Evolutionary conservation across 768 basidiomycete genomes (phyloP), one percentile per base, ranked within the genome.

Genomic region (Boletus vermiculosoides): DNA sequence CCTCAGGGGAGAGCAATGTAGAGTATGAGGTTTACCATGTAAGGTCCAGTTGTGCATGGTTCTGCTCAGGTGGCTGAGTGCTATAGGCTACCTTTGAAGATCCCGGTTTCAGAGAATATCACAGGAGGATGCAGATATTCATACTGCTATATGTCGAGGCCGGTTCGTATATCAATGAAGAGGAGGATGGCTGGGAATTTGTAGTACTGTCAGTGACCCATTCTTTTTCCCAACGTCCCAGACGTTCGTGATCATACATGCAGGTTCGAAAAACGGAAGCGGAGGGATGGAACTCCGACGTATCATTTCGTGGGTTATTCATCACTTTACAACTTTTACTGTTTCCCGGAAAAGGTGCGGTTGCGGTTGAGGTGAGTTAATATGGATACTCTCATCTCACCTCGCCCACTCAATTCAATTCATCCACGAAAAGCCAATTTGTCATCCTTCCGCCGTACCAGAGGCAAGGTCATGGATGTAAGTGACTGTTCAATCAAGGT

Each of bases 231-330:
- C 45, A 16, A 16, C 1, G 1, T 41, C 11, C 11, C 7, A 9
- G 41, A 50, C 10, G 31, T 57, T 50, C 34, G 15, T 65, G 45
- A 63, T 50, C 20, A 20, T 47, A 6, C 11, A 12, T 25, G 22
- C 66, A 96, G 93, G 52, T 97, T 86, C 69, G 93, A 98, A 73
- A 91, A 88, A 64, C 84, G 92, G 31, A 87, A 84, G 67, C 79
- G 87, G 58, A 79, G 70, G 63, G 77, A 82, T 8, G 74, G 79
- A 58, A 77, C 78, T 4, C 61, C 74, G 15, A 83, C 87, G 6
- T 96, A 97, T 72, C 96, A 98, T 74, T 97, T 98, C 63, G 81
- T 89, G 46, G 96, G 96, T 11, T 99, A 96, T 72, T 90, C 93
- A 4, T 93, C 94, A 1, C 78, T 98, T 39, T 98, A 95, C 70